Percentiles rank a stretch among this genome's conserved stretches.
Evolutionary conservation across 306 rosid species (phyloP).

Genomic region (Arachis stenosperma): DNA sequence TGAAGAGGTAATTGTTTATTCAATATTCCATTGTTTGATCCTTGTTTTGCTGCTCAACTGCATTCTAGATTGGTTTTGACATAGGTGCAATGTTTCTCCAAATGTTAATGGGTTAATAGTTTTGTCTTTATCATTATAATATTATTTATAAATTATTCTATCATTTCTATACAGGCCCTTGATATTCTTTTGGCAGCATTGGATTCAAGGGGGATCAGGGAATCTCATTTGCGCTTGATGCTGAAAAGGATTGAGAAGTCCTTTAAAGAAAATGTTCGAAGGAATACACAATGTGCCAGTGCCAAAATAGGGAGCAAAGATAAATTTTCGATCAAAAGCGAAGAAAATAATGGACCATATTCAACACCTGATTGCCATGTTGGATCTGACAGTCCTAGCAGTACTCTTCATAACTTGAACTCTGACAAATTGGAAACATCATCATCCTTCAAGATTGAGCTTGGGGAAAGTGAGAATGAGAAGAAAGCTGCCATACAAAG

Average conservation of each 20-base stretch:
- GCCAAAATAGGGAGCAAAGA: constrained; percentile 40
- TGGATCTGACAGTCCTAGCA: constrained; percentile 74
- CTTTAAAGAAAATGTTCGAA: constrained; percentile 75
- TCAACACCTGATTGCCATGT: constrained; percentile 48
- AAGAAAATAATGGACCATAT: constrained; percentile 53
- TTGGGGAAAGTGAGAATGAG: constrained; percentile 76
- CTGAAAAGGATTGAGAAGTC: constrained; percentile 81
- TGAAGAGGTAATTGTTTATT: constrained; percentile 72
- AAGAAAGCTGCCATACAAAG: constrained; percentile 74
- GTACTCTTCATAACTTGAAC: constrained; percentile 64
- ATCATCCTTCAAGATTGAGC: constrained; percentile 80
- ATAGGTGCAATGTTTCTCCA: constrained; percentile 10
- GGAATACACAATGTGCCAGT: constrained; percentile 47
- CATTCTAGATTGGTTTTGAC: constrained; percentile 21
- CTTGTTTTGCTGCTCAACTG: constrained; percentile 10
- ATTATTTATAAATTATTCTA: constrained; percentile 29
- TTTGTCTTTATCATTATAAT: constrained; percentile 18
- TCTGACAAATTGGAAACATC: constrained; percentile 62
- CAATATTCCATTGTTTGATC: constrained; percentile 3
- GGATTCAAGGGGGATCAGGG: constrained; percentile 92
- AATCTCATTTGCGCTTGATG: constrained; percentile 93
- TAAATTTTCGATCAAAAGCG: constrained; percentile 52
- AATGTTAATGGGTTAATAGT: constrained; percentile 5
- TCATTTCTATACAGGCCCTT: constrained; percentile 67
- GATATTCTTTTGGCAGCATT: constrained; percentile 75